These are phyloP conservation scores for Tulasnella sp. DNA, from an alignment of 768 basidiomycete species.

Conservation along the genomic window DNA sequence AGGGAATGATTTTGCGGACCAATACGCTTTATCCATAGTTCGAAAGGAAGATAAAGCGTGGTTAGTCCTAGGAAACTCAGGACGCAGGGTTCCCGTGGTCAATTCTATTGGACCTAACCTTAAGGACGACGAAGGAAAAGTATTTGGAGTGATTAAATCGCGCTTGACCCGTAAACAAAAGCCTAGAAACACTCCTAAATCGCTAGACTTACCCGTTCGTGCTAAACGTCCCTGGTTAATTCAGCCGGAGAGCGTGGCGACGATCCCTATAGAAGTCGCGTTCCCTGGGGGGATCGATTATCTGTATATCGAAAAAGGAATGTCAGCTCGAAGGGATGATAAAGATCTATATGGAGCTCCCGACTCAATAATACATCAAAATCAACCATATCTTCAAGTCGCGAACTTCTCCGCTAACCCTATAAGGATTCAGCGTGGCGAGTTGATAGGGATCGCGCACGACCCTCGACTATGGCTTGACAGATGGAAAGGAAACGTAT, in stretches of 20 bases:
- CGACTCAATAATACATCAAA: neutral
- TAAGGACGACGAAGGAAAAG: neutral
- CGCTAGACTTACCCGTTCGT: neutral
- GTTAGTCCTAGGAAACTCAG: neutral
- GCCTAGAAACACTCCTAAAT: neutral
- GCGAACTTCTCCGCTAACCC: neutral
- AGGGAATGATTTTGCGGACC: constrained; percentile 34
- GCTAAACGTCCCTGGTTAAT: neutral
- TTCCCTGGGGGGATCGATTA: constrained; percentile 3
- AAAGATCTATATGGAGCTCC: neutral
- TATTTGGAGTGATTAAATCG: neutral
- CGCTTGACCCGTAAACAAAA: neutral
- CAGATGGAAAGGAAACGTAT: neutral
- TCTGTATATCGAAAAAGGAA: neutral
- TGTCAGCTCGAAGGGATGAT: neutral
- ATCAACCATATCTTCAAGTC: neutral
- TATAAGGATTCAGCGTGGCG: neutral
- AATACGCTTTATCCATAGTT: neutral
- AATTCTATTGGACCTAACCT: neutral
- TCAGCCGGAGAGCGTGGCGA: neutral
- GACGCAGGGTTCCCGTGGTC: neutral
- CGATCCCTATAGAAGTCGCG: neutral
- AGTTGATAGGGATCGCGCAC: neutral
- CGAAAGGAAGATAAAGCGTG: neutral
- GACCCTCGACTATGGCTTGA: neutral